phyloP scores from a whole-genome alignment of 257 asterid species.

The Pogostemon cablin region DNA sequence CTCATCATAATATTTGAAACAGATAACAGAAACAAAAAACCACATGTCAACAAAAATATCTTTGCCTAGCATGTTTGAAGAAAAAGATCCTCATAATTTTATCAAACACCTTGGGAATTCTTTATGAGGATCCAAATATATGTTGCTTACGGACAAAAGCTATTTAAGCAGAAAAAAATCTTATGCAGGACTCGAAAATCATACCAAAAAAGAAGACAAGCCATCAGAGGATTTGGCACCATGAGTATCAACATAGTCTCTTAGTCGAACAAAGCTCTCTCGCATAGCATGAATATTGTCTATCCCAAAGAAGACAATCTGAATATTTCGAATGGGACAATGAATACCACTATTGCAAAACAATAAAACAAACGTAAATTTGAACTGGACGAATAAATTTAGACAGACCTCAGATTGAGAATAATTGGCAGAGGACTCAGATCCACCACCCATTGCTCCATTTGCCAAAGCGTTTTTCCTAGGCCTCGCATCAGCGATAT shows the following conservation, averaged over 20 bases:
- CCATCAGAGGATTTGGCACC: conserved; percentile 96
- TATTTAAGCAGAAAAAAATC: conserved; percentile 14
- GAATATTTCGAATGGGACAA: conserved; percentile 33
- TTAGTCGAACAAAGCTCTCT: conserved; percentile 85
- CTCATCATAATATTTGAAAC: conserved; percentile 17
- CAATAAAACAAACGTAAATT: conserved; percentile 22
- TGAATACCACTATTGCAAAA: conserved; percentile 17
- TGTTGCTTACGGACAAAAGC: not conserved
- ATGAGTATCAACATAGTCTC: conserved; percentile 96
- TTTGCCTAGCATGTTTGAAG: not conserved
- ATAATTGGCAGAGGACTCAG: conserved; percentile 97
- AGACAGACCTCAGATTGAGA: conserved; percentile 87
- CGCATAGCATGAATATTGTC: conserved; percentile 98
- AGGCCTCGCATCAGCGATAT: conserved; percentile 99
- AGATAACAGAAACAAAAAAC: conserved; percentile 22
- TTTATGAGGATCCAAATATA: too few relatives aligned
- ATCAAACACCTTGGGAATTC: too few relatives aligned
- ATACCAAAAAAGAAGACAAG: conserved; percentile 90
- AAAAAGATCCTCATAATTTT: not conserved
- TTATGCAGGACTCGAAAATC: conserved; percentile 32
- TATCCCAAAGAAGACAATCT: conserved; percentile 97
- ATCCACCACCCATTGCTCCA: conserved; percentile 99
- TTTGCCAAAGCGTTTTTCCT: conserved; percentile 97
- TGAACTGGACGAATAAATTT: conserved; percentile 24
- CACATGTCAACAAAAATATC: not conserved